Evolutionary conservation across 2,329 filamentous ascomycete species (phyloP).

Genomic region (Hypoxylon sp.): DNA sequence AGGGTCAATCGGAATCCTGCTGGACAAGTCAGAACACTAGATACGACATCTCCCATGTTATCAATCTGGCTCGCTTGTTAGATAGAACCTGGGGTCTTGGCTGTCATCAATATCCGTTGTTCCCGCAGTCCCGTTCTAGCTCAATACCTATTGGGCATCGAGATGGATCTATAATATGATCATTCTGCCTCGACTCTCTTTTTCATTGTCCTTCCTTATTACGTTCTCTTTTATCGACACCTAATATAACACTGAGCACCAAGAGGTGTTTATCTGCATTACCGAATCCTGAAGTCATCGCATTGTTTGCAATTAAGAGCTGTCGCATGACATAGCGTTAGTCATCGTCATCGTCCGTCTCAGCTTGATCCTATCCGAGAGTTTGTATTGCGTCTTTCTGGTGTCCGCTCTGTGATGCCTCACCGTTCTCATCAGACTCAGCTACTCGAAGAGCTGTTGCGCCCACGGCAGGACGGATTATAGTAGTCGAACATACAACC

Average conservation of each 20-base stretch:
- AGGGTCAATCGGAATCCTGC: constrained; percentile 36
- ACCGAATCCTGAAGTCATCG: constrained; percentile 9
- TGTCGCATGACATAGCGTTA: constrained; percentile 23
- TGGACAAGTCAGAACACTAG: constrained; percentile 32
- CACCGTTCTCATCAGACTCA: constrained; percentile 31
- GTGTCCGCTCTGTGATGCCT: constrained; percentile 36
- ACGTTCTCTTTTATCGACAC: constrained; percentile 28
- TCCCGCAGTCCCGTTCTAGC: constrained; percentile 30
- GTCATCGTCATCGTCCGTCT: constrained; percentile 21
- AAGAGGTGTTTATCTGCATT: background rate
- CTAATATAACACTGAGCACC: constrained; percentile 7
- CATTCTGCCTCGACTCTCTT: constrained; percentile 23
- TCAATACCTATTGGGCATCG: constrained; percentile 29
- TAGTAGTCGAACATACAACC: constrained; percentile 12
- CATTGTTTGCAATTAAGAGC: constrained; percentile 7
- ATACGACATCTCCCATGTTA: constrained; percentile 33
- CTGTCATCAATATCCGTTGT: constrained; percentile 42
- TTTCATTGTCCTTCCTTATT: constrained; percentile 10
- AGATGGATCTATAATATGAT: constrained; percentile 34
- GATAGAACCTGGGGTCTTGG: constrained; percentile 36
- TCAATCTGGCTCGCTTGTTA: constrained; percentile 39
- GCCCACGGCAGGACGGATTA: constrained; percentile 29
- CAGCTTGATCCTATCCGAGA: constrained; percentile 16
- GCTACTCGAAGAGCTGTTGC: constrained; percentile 39
- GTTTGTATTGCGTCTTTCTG: constrained; percentile 20